phyloP scores from a whole-genome alignment of 345 rosid species.

The Moricandia arvensis region DNA sequence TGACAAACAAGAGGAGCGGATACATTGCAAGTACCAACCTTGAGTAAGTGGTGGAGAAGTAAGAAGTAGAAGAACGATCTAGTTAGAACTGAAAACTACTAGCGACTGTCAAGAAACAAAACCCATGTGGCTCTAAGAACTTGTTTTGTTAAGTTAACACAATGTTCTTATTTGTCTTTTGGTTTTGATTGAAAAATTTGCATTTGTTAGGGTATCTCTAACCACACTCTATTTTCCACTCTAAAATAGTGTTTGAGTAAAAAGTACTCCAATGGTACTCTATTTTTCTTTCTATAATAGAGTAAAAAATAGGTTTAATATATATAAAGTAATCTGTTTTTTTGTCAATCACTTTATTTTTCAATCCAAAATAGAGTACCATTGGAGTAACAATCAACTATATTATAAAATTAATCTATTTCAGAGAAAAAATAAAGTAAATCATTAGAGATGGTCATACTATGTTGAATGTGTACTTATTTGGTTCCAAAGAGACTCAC shows the following conservation, averaged over 20 bases:
- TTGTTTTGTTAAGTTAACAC: conserved; percentile 2
- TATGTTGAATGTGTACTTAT: background rate
- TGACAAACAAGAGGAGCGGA: background rate
- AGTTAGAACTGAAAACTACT: conserved; percentile 7
- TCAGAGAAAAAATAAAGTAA: too few relatives aligned
- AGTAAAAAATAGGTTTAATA: too few relatives aligned
- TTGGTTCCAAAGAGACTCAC: background rate
- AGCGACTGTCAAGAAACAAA: conserved; percentile 22
- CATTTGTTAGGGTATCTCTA: background rate
- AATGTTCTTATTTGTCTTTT: background rate
- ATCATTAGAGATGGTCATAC: too few relatives aligned
- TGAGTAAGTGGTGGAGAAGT: background rate
- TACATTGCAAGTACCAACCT: conserved; percentile 8
- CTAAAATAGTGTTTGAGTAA: too few relatives aligned
- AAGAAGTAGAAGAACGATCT: conserved; percentile 7
- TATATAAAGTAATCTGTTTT: too few relatives aligned
- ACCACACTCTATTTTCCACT: too few relatives aligned
- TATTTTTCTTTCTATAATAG: too few relatives aligned
- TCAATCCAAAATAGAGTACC: too few relatives aligned
- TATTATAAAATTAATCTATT: too few relatives aligned
- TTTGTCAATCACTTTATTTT: too few relatives aligned
- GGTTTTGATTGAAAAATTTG: background rate
- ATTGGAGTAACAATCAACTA: too few relatives aligned
- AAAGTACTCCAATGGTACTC: too few relatives aligned
- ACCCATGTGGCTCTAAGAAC: conserved; percentile 14